These are phyloP conservation scores for Suillus subalutaceus DNA, from an alignment of 768 basidiomycete genomes.

Conservation along the genomic window DNA sequence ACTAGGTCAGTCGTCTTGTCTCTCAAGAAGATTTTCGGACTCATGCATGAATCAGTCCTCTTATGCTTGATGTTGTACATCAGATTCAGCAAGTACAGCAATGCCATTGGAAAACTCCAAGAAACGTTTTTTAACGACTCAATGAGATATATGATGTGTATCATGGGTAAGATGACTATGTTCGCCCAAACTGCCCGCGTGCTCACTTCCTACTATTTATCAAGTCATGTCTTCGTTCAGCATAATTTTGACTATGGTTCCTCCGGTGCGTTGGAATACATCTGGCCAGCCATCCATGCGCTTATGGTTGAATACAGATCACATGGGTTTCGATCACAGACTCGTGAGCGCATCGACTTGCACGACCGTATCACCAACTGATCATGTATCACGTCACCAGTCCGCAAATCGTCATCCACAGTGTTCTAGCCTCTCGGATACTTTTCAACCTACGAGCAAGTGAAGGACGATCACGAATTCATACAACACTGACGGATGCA, in stretches of 20 bases:
- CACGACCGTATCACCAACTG: neutral
- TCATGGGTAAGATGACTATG: neutral
- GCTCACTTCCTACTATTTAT: neutral
- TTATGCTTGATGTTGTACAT: neutral
- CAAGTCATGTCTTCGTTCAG: neutral
- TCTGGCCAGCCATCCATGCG: neutral
- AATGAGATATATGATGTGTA: neutral
- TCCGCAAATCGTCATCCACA: constrained; percentile 4
- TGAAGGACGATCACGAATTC: neutral
- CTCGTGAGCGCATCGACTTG: neutral
- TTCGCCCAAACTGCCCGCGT: neutral
- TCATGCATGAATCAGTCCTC: neutral
- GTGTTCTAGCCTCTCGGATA: constrained; percentile 8
- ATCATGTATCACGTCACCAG: neutral
- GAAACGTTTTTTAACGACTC: neutral
- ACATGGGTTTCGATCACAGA: neutral
- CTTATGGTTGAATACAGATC: neutral
- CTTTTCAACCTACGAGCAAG: constrained; percentile 10
- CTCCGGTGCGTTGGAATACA: neutral
- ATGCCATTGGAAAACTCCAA: neutral
- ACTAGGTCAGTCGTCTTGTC: neutral
- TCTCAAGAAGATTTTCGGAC: neutral
- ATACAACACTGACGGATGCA: no score
- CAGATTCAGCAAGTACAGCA: neutral
- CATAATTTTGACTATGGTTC: neutral